These are phyloP conservation scores for Nakazawaea laoshanensis DNA, from an alignment of 805 yeast genomes.

Conservation along the genomic window DNA sequence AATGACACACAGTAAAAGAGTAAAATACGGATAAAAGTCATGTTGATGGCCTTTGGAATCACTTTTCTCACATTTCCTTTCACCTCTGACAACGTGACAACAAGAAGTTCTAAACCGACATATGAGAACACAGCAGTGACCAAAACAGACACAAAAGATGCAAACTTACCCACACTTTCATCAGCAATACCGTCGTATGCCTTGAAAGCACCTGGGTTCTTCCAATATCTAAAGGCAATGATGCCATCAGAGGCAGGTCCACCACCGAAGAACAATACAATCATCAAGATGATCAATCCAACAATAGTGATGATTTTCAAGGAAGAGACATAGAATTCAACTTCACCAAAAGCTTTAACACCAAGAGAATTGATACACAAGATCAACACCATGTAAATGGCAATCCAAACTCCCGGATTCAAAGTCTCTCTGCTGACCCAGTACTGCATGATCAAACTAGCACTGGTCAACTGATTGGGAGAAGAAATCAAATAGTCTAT, in stretches of 20 bases:
- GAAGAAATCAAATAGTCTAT: slow-evolving; percentile 48
- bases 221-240: slow-evolving; percentile 65
- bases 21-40: slow-evolving; percentile 57
- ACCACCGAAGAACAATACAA: slow-evolving; percentile 44
- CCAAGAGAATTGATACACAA: slow-evolving; percentile 41
- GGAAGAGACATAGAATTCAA: slow-evolving; percentile 41
- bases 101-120: slow-evolving; percentile 51
- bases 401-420: slow-evolving; percentile 57
- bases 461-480: slow-evolving; percentile 55
- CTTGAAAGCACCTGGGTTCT: slow-evolving; percentile 57
- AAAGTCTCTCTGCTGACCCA: slow-evolving; percentile 35
- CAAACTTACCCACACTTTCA: slow-evolving; percentile 47
- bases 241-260: slow-evolving; percentile 30
- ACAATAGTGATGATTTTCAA: slow-evolving; percentile 39
- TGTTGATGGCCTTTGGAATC: slow-evolving; percentile 51
- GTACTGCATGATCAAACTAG: slow-evolving; percentile 46
- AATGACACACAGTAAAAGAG: slow-evolving; percentile 58
- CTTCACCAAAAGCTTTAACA: slow-evolving; percentile 48
- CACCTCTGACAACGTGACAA: slow-evolving; percentile 6
- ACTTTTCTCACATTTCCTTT: slow-evolving; percentile 36
- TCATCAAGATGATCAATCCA: slow-evolving; percentile 38
- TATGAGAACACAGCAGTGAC: slow-evolving; percentile 64
- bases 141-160: slow-evolving; percentile 52
- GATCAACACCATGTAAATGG: slow-evolving; percentile 41
- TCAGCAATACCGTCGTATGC: slow-evolving; percentile 27